phyloP scores from a whole-genome alignment of 345 rosid genomes.

The Syzygium grande region DNA sequence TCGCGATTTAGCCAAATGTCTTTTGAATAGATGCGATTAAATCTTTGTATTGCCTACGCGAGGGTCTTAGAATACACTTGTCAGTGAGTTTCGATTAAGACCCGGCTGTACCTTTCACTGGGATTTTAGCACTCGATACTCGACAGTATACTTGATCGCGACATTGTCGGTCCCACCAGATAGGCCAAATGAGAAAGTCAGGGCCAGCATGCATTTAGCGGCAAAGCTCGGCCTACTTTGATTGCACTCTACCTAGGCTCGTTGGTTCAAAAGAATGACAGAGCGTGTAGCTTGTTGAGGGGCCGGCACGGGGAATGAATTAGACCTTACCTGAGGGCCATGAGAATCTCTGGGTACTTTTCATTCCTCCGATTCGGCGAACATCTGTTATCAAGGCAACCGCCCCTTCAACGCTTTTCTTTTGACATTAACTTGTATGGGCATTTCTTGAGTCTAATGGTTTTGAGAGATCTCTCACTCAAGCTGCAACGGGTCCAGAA shows the following conservation, averaged over 20 bases:
- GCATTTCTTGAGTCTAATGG: no score
- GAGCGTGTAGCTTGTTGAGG: neutral
- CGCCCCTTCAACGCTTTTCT: neutral
- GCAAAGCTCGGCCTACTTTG: neutral
- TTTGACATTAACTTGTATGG: neutral
- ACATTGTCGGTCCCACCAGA: rapidly evolving
- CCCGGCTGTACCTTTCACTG: neutral
- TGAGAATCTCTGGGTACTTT: neutral
- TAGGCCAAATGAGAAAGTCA: neutral
- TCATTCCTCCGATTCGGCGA: neutral
- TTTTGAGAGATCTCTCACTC: no score
- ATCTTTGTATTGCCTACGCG: rapidly evolving
- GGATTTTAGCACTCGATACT: neutral
- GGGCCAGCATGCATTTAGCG: neutral
- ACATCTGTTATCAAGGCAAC: neutral
- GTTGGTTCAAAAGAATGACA: neutral
- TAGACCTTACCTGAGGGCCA: neutral
- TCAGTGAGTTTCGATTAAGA: neutral
- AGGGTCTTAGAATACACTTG: neutral
- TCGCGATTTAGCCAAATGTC: neutral
- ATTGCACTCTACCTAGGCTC: neutral
- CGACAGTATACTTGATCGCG: rapidly evolving
- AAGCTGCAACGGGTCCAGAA: no score
- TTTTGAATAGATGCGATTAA: neutral
- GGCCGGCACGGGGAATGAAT: rapidly evolving